Conservation (phyloP, 2,329 filamentous ascomycete genomes). For the Aspergillus chevalieri region DNA sequence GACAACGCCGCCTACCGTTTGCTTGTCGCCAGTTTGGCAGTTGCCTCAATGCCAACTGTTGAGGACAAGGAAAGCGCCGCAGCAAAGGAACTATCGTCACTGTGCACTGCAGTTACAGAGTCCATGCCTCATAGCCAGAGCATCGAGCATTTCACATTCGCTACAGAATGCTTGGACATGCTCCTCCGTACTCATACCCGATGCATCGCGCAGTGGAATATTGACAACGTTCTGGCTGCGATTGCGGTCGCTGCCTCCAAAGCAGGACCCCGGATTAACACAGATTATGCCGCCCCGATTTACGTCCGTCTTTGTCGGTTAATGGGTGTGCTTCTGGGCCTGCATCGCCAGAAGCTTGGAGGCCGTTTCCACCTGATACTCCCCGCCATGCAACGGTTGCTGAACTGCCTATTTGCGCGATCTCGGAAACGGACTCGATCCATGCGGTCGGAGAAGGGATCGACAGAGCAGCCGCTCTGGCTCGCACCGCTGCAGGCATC, state of each 20-base stretch:
- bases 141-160: constrained; percentile 36
- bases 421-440: constrained; percentile 30
- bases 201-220: constrained; percentile 40
- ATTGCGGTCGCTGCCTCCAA: constrained; percentile 33
- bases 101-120: constrained; percentile 30
- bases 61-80: constrained; percentile 33
- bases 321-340: constrained; percentile 47
- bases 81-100: constrained; percentile 30
- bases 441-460: constrained; percentile 18
- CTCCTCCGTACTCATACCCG: constrained; percentile 37
- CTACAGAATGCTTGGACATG: constrained; percentile 34
- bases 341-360: constrained; percentile 53
- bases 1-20: constrained; percentile 26
- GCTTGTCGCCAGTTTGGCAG: constrained; percentile 31
- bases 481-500: constrained; percentile 31
- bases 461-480: constrained; percentile 23
- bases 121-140: constrained; percentile 24
- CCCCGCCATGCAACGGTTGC: constrained; percentile 48
- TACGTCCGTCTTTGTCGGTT: constrained; percentile 52
- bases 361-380: constrained; percentile 57
- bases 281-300: constrained; percentile 35
- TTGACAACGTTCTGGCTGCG: constrained; percentile 37
- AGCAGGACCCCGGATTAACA: constrained; percentile 26
- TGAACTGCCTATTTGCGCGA: constrained; percentile 51
- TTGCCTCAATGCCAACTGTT: constrained; percentile 25